Evolutionary conservation across 2,329 filamentous ascomycete species (phyloP).

Genomic region (Ceratocystis albifundus): DNA sequence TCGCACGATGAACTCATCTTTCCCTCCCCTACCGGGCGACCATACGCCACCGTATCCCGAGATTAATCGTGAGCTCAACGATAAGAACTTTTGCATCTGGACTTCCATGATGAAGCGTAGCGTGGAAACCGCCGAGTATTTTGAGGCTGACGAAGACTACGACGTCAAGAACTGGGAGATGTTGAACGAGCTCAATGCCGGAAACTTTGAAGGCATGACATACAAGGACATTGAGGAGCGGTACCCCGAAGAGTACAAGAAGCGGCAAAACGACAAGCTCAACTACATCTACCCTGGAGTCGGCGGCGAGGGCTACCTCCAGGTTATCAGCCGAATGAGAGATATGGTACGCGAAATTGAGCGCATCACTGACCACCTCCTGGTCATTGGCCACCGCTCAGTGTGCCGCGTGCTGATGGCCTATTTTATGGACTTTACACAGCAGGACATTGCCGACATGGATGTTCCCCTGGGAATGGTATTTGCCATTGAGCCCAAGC

Average conservation of each 20-base stretch:
- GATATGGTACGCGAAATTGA: slow-evolving; percentile 96
- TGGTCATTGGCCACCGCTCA: slow-evolving; percentile 85
- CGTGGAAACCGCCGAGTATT: slow-evolving; percentile 76
- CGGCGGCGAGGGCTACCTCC: slow-evolving; percentile 89
- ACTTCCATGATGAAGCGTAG: slow-evolving; percentile 91
- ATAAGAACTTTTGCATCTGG: slow-evolving; percentile 96
- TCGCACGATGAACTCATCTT: slow-evolving; percentile 63
- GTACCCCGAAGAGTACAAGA: slow-evolving; percentile 68
- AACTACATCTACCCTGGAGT: slow-evolving; percentile 94
- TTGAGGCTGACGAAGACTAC: slow-evolving; percentile 83
- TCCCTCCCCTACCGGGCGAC: slow-evolving; percentile 83
- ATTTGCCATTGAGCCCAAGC: slow-evolving; percentile 92
- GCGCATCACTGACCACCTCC: slow-evolving; percentile 87
- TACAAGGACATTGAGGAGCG: slow-evolving; percentile 78
- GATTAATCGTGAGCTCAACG: slow-evolving; percentile 53
- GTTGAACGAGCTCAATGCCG: slow-evolving; percentile 92
- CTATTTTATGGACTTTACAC: slow-evolving; percentile 87
- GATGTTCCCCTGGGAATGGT: slow-evolving; percentile 89
- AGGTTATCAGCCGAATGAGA: slow-evolving; percentile 88
- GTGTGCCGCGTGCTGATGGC: slow-evolving; percentile 86
- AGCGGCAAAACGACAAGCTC: slow-evolving; percentile 75
- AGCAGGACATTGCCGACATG: slow-evolving; percentile 85
- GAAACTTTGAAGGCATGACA: slow-evolving; percentile 86
- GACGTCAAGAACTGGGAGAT: slow-evolving; percentile 97
- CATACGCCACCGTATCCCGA: slow-evolving; percentile 92